phyloP scores from a whole-genome alignment of 257 asterid species.

The Mitragyna speciosa region DNA sequence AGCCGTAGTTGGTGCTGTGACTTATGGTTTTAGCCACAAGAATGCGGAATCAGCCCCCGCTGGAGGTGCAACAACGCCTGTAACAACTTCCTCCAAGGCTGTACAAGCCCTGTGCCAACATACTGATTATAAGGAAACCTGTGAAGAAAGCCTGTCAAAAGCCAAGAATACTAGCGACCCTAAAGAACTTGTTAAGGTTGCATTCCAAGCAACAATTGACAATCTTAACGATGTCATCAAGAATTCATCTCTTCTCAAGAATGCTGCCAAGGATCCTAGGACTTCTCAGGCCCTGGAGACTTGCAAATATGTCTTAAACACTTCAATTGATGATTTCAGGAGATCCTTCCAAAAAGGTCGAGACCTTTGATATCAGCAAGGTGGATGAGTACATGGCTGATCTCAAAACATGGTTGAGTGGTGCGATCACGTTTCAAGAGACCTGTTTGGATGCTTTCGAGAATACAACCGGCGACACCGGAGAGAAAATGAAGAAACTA shows the following conservation, averaged over 20 bases:
- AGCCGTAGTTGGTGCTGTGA: slow-evolving; percentile 41
- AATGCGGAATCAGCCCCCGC: not conserved
- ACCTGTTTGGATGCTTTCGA: slow-evolving; percentile 75
- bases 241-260: slow-evolving; percentile 35
- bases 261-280: slow-evolving; percentile 48
- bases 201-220: slow-evolving; percentile 35
- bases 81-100: slow-evolving; percentile 31
- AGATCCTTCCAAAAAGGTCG: slow-evolving; percentile 38
- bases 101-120: slow-evolving; percentile 50
- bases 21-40: slow-evolving; percentile 13
- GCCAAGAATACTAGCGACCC: slow-evolving; percentile 58
- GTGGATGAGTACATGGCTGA: slow-evolving; percentile 34
- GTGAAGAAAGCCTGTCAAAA: slow-evolving; percentile 42
- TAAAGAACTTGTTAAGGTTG: slow-evolving; percentile 48
- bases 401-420: slow-evolving; percentile 62
- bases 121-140: slow-evolving; percentile 57
- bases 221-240: slow-evolving; percentile 37
- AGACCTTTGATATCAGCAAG: slow-evolving; percentile 23
- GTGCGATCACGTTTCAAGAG: slow-evolving; percentile 56
- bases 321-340: slow-evolving; percentile 53
- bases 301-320: slow-evolving; percentile 48
- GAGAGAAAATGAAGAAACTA: slow-evolving; percentile 57
- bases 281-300: slow-evolving; percentile 45
- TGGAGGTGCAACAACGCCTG: not conserved
- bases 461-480: slow-evolving; percentile 55